phyloP scores from a whole-genome alignment of 805 yeast genomes.

The Sugiyamaella smithiae region DNA sequence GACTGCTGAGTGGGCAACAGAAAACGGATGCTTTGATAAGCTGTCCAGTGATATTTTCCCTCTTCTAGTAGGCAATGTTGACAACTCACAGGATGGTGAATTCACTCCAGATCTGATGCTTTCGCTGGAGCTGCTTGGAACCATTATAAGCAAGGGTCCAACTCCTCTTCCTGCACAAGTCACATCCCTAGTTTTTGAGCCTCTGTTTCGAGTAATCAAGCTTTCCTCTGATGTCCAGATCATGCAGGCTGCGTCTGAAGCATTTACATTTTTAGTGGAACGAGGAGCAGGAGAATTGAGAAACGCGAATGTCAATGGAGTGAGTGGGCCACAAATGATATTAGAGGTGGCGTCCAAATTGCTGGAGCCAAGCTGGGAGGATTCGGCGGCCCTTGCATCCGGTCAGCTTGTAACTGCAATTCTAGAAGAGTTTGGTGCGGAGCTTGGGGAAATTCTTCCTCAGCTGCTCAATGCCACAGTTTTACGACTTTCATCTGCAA shows the following conservation, averaged over 20 bases:
- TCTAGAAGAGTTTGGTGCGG: conserved; percentile 49
- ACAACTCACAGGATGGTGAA: conserved; percentile 29
- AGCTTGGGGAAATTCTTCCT: conserved; percentile 39
- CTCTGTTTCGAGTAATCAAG: conserved; percentile 49
- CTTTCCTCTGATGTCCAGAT: conserved; percentile 69
- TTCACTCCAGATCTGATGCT: conserved; percentile 61
- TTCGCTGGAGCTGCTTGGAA: conserved; percentile 46
- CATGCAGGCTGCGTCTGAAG: conserved; percentile 73
- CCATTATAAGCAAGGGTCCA: conserved; percentile 30
- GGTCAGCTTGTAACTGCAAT: conserved; percentile 65
- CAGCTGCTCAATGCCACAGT: conserved; percentile 75
- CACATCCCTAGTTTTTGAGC: conserved; percentile 23
- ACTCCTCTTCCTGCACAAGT: conserved; percentile 23
- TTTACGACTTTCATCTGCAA: conserved; percentile 58
- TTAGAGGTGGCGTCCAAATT: conserved; percentile 65
- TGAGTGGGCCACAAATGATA: conserved; percentile 51
- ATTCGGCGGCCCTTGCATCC: conserved; percentile 76
- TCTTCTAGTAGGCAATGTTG: conserved; percentile 34
- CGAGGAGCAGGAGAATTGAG: conserved; percentile 35
- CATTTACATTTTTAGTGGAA: conserved; percentile 57
- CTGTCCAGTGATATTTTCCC: conserved; percentile 57
- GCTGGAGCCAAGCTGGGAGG: conserved; percentile 67
- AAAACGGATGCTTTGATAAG: conserved; percentile 41
- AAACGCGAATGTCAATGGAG: conserved; percentile 10
- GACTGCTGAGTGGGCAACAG: conserved; percentile 49